Evolutionary conservation across 2,329 filamentous ascomycete species (phyloP).

Genomic region (Stagonosporopsis tanaceti): DNA sequence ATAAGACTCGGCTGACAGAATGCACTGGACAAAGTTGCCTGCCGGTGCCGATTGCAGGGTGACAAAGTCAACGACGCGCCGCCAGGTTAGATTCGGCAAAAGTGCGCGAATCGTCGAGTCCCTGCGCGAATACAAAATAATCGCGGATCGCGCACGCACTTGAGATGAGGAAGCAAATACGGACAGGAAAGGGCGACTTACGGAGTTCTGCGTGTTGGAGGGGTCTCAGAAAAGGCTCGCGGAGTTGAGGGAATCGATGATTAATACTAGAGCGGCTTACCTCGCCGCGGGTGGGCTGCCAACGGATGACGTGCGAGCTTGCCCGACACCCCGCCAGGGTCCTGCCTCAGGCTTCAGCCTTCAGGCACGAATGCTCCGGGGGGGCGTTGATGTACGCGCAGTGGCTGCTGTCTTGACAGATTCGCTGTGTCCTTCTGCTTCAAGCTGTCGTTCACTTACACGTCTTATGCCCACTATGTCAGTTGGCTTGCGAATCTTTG

Average conservation of each 20-base stretch:
- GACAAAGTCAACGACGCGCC: conserved; percentile 21
- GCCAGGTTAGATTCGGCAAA: conserved; percentile 38
- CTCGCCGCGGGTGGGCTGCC: conserved; percentile 25
- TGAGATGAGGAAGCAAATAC: conserved; percentile 8
- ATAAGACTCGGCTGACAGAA: conserved; percentile 47
- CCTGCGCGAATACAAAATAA: conserved; percentile 30
- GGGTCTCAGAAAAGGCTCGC: conserved; percentile 24
- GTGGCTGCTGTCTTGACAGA: neutral
- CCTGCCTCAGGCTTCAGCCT: conserved; percentile 17
- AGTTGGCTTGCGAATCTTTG: neutral
- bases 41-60: conserved; percentile 40
- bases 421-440: neutral
- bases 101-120: conserved; percentile 28
- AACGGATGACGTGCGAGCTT: conserved; percentile 32
- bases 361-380: conserved; percentile 9
- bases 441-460: neutral
- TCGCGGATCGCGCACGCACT: conserved; percentile 14
- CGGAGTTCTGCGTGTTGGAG: conserved; percentile 24
- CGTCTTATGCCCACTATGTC: neutral
- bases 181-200: conserved; percentile 33
- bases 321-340: conserved; percentile 28
- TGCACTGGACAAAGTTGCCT: conserved; percentile 36
- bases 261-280: conserved; percentile 17
- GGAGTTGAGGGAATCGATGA: conserved; percentile 16
- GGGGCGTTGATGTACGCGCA: neutral